Evolutionary conservation across 1,139 yeast species (phyloP).

Genomic region (Saccharomycopsis crataegensis): DNA sequence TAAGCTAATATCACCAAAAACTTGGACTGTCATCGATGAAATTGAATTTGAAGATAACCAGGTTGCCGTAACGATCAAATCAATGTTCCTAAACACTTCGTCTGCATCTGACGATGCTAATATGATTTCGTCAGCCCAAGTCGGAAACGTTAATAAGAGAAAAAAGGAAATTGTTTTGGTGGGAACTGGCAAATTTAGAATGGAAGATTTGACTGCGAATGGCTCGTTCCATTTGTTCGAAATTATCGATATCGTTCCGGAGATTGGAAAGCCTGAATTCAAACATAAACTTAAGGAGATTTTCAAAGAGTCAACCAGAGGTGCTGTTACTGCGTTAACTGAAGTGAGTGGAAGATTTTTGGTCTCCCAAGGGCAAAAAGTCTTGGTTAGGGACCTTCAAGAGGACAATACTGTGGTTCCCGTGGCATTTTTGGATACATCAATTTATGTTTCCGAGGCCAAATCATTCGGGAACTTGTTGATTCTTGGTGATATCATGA

Average conservation of each 20-base stretch:
- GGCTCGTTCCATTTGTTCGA: conserved; percentile 76
- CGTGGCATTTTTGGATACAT: conserved; percentile 85
- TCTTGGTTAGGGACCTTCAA: conserved; percentile 73
- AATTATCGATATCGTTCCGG: conserved; percentile 80
- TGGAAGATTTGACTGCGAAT: conserved; percentile 77
- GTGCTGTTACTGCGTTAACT: conserved; percentile 75
- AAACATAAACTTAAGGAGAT: conserved; percentile 70
- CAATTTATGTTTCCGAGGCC: conserved; percentile 70
- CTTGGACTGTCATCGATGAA: conserved; percentile 73
- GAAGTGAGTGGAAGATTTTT: conserved; percentile 81
- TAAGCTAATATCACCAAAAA: conserved; percentile 61
- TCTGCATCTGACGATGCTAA: conserved; percentile 20
- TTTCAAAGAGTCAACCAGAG: conserved; percentile 72
- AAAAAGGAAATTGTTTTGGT: conserved; percentile 65
- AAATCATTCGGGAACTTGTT: conserved; percentile 79
- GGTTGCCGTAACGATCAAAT: conserved; percentile 49
- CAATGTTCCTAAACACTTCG: conserved; percentile 49
- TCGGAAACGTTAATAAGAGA: conserved; percentile 29
- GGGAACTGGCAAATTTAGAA: conserved; percentile 72
- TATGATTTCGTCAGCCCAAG: not conserved
- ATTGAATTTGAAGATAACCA: conserved; percentile 63
- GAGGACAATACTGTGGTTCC: conserved; percentile 80
- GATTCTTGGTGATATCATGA: conserved; percentile 71
- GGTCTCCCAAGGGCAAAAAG: conserved; percentile 83
- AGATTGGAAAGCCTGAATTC: conserved; percentile 81